Evolutionary conservation across 305 asterid genomes (phyloP).

Genomic region (Rubia occidens): DNA sequence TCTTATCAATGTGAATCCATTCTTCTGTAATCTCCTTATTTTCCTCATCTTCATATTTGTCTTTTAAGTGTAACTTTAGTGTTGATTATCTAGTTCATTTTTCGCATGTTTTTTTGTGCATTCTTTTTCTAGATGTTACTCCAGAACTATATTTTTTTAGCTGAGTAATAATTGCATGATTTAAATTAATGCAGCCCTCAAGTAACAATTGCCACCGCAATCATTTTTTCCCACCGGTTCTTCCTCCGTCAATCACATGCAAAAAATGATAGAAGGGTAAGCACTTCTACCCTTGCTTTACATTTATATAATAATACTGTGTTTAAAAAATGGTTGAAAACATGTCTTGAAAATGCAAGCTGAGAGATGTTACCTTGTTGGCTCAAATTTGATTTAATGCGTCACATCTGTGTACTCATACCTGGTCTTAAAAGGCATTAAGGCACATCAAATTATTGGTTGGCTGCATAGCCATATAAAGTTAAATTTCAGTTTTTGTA

Average conservation of each 20-base stretch:
- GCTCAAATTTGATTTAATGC: not conserved
- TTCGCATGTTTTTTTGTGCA: no score
- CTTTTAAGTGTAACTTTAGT: no score
- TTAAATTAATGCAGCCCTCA: conserved; percentile 89
- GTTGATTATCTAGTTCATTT: no score
- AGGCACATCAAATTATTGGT: not conserved
- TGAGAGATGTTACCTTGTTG: not conserved
- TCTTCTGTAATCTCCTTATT: not conserved
- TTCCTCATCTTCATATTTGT: not conserved
- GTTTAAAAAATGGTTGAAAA: conserved; percentile 2
- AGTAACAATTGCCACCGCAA: conserved; percentile 94
- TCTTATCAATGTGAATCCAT: not conserved
- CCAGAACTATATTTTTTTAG: not conserved
- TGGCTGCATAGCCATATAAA: not conserved
- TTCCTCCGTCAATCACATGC: conserved; percentile 90
- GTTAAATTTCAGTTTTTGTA: not conserved
- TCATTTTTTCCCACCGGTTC: conserved; percentile 94
- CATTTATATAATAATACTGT: not conserved
- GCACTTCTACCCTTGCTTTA: conserved; percentile 15
- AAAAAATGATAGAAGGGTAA: conserved; percentile 82
- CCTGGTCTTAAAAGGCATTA: not conserved
- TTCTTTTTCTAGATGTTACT: conserved; percentile 1
- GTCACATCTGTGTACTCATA: not conserved
- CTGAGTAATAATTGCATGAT: conserved; percentile 18
- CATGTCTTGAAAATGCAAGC: not conserved